phyloP scores from a whole-genome alignment of 2,329 filamentous ascomycete species.

The Trichoderma brevicompactum region DNA sequence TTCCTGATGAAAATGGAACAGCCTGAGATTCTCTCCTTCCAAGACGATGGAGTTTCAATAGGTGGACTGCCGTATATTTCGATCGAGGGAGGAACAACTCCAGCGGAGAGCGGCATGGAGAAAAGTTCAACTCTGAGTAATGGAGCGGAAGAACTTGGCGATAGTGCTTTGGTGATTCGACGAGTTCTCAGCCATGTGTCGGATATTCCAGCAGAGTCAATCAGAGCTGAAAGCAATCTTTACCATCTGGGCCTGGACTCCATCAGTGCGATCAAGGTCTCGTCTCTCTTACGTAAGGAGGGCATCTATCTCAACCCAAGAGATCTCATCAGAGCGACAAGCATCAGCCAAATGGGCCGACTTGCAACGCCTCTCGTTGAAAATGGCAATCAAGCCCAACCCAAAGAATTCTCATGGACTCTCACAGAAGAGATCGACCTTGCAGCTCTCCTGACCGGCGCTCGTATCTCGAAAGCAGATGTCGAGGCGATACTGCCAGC shows the following conservation, averaged over 20 bases:
- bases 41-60: slow-evolving; percentile 59
- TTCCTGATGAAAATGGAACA: slow-evolving; percentile 58
- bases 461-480: slow-evolving; percentile 48
- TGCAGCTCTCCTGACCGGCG: slow-evolving; percentile 43
- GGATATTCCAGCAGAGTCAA: slow-evolving; percentile 58
- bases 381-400: background rate
- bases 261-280: slow-evolving; percentile 86
- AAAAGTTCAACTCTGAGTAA: background rate
- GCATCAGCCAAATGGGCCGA: slow-evolving; percentile 65
- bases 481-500: slow-evolving; percentile 68
- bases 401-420: slow-evolving; percentile 31
- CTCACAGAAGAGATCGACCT: slow-evolving; percentile 47
- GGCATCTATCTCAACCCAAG: slow-evolving; percentile 69
- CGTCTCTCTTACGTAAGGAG: slow-evolving; percentile 67
- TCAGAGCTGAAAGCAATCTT: slow-evolving; percentile 66
- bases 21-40: slow-evolving; percentile 59
- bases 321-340: slow-evolving; percentile 69
- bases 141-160: slow-evolving; percentile 40
- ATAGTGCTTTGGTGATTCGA: slow-evolving; percentile 47
- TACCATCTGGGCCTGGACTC: slow-evolving; percentile 90
- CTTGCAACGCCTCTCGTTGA: slow-evolving; percentile 25
- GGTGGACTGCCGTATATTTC: slow-evolving; percentile 59
- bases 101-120: background rate
- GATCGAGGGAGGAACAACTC: slow-evolving; percentile 7
- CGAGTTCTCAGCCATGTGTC: slow-evolving; percentile 62